These are phyloP conservation scores for Saturnispora quitensis DNA, from an alignment of 805 yeast genomes.

Conservation along the genomic window DNA sequence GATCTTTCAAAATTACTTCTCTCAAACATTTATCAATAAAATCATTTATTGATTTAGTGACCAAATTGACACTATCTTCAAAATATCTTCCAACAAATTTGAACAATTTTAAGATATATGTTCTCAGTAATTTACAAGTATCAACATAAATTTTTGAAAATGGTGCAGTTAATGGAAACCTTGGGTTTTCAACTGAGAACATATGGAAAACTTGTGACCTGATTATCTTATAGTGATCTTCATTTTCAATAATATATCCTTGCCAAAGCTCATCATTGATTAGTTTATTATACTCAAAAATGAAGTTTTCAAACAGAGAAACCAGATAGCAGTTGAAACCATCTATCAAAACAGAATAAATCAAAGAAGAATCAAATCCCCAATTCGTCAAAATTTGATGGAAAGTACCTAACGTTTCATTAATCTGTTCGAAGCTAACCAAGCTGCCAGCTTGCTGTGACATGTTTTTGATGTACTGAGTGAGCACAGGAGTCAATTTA, in stretches of 20 bases:
- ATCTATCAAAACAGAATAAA: conserved; percentile 53
- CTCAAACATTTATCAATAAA: conserved; percentile 63
- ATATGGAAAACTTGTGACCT: conserved; percentile 33
- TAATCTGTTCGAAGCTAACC: conserved; percentile 33
- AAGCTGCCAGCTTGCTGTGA: conserved; percentile 36
- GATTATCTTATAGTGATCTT: conserved; percentile 51
- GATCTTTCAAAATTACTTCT: conserved; percentile 55
- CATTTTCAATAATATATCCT: conserved; percentile 67
- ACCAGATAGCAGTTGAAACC: conserved; percentile 56
- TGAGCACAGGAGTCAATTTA: conserved; percentile 51
- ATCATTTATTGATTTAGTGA: conserved; percentile 49
- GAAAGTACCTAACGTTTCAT: conserved; percentile 58
- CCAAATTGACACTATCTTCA: conserved; percentile 50
- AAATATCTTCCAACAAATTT: conserved; percentile 58
- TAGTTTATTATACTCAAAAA: conserved; percentile 48
- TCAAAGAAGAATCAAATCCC: conserved; percentile 46
- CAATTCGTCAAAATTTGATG: conserved; percentile 70
- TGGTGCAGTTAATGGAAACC: conserved; percentile 62
- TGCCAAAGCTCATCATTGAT: conserved; percentile 78
- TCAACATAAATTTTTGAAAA: conserved; percentile 85
- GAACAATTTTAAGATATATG: conserved; percentile 54
- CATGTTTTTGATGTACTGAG: conserved; percentile 36
- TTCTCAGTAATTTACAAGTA: conserved; percentile 67
- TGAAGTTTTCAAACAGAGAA: conserved; percentile 45
- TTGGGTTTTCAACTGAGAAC: conserved; percentile 20